These are phyloP conservation scores for Solanum ahanhuiri DNA, from an alignment of 257 asterid species.

Conservation along the genomic window DNA sequence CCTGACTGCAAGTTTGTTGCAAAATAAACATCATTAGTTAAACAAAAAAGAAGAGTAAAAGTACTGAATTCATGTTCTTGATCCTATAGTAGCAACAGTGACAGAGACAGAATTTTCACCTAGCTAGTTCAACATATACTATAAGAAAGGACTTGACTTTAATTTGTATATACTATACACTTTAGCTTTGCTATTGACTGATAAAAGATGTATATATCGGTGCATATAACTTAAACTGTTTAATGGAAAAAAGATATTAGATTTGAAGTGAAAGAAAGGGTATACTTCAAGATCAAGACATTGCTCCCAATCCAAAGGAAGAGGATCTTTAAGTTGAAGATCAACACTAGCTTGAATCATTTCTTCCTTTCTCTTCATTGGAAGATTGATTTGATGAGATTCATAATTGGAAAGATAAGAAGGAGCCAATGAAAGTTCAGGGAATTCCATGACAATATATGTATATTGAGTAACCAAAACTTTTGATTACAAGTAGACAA, in stretches of 20 bases:
- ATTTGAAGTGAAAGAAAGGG: not conserved
- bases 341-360: slow-evolving; percentile 23
- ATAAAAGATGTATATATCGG: not conserved
- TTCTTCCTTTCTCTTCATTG: slow-evolving; percentile 31
- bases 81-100: not conserved
- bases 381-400: slow-evolving; percentile 13
- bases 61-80: not conserved
- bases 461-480: not conserved
- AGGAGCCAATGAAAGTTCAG: slow-evolving; percentile 33
- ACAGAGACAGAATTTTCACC: not conserved
- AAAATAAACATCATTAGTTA: not conserved
- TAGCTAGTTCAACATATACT: not conserved
- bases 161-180: not conserved
- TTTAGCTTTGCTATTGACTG: not conserved
- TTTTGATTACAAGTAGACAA: not conserved
- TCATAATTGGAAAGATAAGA: not conserved
- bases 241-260: not conserved
- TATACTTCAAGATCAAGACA: slow-evolving; percentile 57
- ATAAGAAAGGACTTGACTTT: not conserved
- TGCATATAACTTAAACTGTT: not conserved
- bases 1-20: slow-evolving; percentile 27
- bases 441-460: slow-evolving; percentile 24
- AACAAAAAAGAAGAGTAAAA: not conserved
- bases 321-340: slow-evolving; percentile 41
- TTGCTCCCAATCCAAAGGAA: slow-evolving; percentile 61